These are phyloP conservation scores for Debaryomyces robertsiae DNA, from an alignment of 1,139 yeast species.

Conservation along the genomic window DNA sequence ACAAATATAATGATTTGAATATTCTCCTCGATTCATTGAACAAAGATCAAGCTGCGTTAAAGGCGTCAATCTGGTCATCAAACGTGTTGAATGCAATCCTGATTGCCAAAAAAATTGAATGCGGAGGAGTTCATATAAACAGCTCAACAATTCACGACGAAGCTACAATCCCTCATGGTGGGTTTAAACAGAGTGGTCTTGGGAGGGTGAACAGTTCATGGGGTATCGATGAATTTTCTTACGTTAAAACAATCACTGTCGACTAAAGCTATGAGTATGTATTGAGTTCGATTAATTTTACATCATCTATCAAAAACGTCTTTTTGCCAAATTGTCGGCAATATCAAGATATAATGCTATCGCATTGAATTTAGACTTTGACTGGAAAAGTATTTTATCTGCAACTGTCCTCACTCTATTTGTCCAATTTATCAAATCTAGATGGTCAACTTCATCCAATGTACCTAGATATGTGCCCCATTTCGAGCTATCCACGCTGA, in stretches of 20 bases:
- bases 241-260: constrained; percentile 41
- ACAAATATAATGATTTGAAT: constrained; percentile 35
- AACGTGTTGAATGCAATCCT: constrained; percentile 43
- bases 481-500: constrained; percentile 71
- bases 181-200: constrained; percentile 51
- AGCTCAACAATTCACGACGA: constrained; percentile 52
- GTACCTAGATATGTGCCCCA: constrained; percentile 90
- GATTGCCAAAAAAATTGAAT: constrained; percentile 38
- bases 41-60: constrained; percentile 45
- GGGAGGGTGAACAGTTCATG: constrained; percentile 55
- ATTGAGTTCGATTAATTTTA: too few species aligned
- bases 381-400: constrained; percentile 37
- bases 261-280: constrained; percentile 6
- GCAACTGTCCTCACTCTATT: constrained; percentile 47
- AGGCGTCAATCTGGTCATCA: constrained; percentile 57
- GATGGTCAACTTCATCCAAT: constrained; percentile 75
- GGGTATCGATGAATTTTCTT: constrained; percentile 51
- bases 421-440: constrained; percentile 84
- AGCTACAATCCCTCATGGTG: constrained; percentile 58
- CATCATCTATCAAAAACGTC: constrained; percentile 50
- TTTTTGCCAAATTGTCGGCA: constrained; percentile 65
- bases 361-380: constrained; percentile 60
- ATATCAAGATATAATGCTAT: constrained; percentile 74
- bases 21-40: constrained; percentile 33
- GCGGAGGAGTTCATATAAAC: constrained; percentile 57